These are phyloP conservation scores for Backusella psychrophila DNA, from an alignment of 192 early-diverging fungal species.

Conservation along the genomic window DNA sequence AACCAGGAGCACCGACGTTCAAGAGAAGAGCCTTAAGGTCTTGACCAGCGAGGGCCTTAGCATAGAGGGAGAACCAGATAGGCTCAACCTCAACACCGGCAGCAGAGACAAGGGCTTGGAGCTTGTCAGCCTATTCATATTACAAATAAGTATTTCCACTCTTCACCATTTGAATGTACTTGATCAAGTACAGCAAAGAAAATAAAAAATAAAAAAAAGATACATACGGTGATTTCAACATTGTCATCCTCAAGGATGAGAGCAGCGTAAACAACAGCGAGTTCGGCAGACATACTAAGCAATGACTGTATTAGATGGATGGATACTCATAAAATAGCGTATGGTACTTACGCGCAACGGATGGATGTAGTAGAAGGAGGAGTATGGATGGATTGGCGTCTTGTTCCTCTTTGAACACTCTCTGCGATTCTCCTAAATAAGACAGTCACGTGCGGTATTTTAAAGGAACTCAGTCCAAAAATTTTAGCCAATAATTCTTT, in stretches of 20 bases:
- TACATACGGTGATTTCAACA: conserved; percentile 89
- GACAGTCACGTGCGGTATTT: neutral
- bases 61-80: conserved; percentile 94
- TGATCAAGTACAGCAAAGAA: neutral
- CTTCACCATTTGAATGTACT: conserved; percentile 19
- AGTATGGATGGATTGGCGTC: neutral
- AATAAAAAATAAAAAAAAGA: neutral
- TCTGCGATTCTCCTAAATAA: neutral
- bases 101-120: conserved; percentile 85
- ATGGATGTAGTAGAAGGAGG: conserved; percentile 17
- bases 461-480: neutral
- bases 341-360: neutral
- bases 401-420: neutral
- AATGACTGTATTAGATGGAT: conserved; percentile 4
- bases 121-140: conserved; percentile 77
- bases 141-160: neutral
- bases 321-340: neutral
- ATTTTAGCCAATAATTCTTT: too few relatives aligned
- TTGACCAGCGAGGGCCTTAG: conserved; percentile 96
- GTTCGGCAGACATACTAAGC: conserved; percentile 37
- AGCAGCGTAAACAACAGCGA: conserved; percentile 73
- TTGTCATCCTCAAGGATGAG: conserved; percentile 98
- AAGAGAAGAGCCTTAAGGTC: conserved; percentile 84
- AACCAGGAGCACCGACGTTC: conserved; percentile 77
- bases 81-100: conserved; percentile 89